Conservation (phyloP, 1,284 basidiomycete species). For the Flammula alnicola region DNA sequence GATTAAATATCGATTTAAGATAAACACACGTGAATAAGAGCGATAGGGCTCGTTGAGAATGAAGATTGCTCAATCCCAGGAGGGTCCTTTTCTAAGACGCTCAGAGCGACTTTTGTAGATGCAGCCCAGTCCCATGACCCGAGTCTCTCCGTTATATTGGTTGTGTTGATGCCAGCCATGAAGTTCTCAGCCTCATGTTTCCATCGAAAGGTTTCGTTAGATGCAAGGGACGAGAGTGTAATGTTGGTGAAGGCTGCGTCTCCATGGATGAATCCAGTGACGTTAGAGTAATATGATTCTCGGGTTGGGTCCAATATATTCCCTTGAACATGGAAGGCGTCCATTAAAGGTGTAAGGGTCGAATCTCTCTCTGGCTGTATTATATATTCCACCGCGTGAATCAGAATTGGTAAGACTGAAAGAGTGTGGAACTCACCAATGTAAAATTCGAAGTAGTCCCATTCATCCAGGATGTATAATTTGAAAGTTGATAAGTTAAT, state of each 20-base stretch:
- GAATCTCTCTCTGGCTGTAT: constrained; percentile 54
- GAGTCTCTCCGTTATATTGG: constrained; percentile 47
- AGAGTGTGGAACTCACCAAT: constrained; percentile 54
- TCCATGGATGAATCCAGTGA: constrained; percentile 78
- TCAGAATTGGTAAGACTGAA: neutral
- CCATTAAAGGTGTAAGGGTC: constrained; percentile 51
- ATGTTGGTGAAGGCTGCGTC: constrained; percentile 66
- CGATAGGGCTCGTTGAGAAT: constrained; percentile 47
- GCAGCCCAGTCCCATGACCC: constrained; percentile 75
- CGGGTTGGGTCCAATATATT: constrained; percentile 46
- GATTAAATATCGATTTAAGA: neutral
- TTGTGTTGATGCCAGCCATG: constrained; percentile 54
- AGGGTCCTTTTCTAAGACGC: constrained; percentile 65
- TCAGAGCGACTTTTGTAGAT: constrained; percentile 64
- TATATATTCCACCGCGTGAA: neutral
- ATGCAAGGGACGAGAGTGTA: constrained; percentile 44
- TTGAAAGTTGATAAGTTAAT: constrained; percentile 62
- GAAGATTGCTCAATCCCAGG: constrained; percentile 30
- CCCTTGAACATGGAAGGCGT: constrained; percentile 53
- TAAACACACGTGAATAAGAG: constrained; percentile 64
- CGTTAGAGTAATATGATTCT: constrained; percentile 72
- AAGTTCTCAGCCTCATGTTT: constrained; percentile 50
- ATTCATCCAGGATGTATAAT: constrained; percentile 78
- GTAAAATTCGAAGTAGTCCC: constrained; percentile 69
- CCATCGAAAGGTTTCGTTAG: constrained; percentile 50